Evolutionary conservation across 495 filamentous ascomycete species (phyloP), one percentile per base, ranked within the genome.

Genomic region (Cladorrhinum samala): DNA sequence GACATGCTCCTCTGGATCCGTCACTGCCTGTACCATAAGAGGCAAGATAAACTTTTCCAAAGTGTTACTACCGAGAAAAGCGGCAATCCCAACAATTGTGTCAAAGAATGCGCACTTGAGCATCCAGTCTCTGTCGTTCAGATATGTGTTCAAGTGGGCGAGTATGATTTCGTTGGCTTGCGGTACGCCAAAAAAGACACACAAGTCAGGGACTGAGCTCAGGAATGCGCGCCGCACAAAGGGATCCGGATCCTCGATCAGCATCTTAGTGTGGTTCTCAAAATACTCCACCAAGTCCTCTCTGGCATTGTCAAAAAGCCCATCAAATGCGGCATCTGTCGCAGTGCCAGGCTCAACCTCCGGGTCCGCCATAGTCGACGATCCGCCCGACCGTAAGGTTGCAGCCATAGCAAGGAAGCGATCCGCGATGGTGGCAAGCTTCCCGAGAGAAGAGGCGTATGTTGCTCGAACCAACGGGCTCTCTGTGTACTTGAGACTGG

Each of bases 91-190:
- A 17, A 96, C 87, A 17, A 97, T 91, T 0, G 91, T 88, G 56
- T 95, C 89, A 57, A 99, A 95, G 64, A 97, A 97, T 17, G 94
- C 90, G 62, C 89, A 95, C 66, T 95, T 95, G 19, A 99, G 72
- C 65, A 89, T 88, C 94, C 94, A 99, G 63, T 97, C 91, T 49
- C 83, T 81, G 60, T 96, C 94, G 59, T 99, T 99, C 7, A 99
- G 76, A 59, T 99, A 99, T 0, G 94, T 99, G 63, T 97, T 99
- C 19, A 99, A 72, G 66, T 99, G 93, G 36, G 89, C 94, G 3
- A 97, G 71, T 36, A 99, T 85, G 14, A 97, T 88, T 62, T 99
- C 94, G 62, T 91, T 97, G 2, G 93, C 84, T 62, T 89, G 87
- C 19, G 83, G 68, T 46, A 83, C 91, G 13, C 93, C 93, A 56